phyloP scores from a whole-genome alignment of 176 grass and related monocot species.

The Stipa capillata region DNA sequence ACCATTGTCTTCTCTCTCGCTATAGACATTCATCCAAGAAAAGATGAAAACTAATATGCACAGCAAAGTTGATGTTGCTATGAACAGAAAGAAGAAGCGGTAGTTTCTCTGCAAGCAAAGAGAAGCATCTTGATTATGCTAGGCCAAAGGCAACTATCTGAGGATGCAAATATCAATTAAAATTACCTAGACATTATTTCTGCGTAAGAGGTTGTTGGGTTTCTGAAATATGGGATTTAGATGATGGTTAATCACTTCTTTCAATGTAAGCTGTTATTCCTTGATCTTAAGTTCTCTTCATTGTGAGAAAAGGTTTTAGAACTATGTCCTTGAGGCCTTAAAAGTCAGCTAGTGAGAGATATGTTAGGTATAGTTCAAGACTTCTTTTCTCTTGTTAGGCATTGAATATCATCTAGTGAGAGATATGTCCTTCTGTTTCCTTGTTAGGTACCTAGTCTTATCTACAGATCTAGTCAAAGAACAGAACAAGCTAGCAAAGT shows the following conservation, averaged over 20 bases:
- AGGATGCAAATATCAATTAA: background rate
- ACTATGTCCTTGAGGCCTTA: background rate
- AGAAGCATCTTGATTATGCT: constrained; percentile 4
- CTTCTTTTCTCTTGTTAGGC: too few species aligned
- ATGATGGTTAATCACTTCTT: background rate
- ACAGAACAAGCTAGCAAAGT: background rate
- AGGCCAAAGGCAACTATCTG: background rate
- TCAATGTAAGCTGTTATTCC: background rate
- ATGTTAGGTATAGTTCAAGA: constrained; percentile 1
- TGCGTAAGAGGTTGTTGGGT: background rate
- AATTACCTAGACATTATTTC: background rate
- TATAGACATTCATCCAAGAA: constrained; percentile 44
- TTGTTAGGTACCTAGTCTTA: constrained; percentile 1
- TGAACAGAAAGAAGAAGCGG: constrained; percentile 56
- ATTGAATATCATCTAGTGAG: too few species aligned
- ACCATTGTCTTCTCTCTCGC: constrained; percentile 16
- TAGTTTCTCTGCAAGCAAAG: constrained; percentile 65
- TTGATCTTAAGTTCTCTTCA: background rate
- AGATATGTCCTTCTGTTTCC: background rate
- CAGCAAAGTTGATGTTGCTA: constrained; percentile 52
- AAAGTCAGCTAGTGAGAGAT: background rate
- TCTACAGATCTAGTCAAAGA: background rate
- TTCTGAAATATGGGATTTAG: background rate
- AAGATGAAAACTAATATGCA: constrained; percentile 50
- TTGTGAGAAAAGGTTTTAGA: background rate